These are phyloP conservation scores for Polychytrium aggregatum DNA, from an alignment of 192 early-diverging fungal genomes.

Conservation along the genomic window DNA sequence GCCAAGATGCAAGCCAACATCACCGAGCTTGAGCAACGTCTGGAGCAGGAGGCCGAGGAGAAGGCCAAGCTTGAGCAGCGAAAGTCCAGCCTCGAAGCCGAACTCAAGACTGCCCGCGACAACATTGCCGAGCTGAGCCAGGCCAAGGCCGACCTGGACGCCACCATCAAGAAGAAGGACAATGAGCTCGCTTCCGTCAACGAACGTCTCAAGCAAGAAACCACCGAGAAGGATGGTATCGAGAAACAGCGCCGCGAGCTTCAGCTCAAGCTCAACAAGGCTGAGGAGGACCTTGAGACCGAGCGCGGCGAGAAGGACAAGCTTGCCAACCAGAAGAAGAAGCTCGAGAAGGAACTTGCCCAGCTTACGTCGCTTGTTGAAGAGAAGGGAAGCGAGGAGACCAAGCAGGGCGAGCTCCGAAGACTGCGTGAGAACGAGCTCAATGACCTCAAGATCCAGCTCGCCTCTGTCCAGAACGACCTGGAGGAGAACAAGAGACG, in stretches of 20 bases:
- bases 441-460: slow-evolving; percentile 27
- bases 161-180: slow-evolving; percentile 29
- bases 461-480: slow-evolving; percentile 25
- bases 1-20: slow-evolving; percentile 33
- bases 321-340: slow-evolving; percentile 34
- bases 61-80: slow-evolving; percentile 21
- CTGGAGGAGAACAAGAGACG: slow-evolving; percentile 33
- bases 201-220: slow-evolving; percentile 21
- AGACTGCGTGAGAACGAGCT: slow-evolving; percentile 44
- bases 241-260: slow-evolving; percentile 39
- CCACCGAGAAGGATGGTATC: slow-evolving; percentile 28
- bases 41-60: slow-evolving; percentile 33
- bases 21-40: slow-evolving; percentile 30
- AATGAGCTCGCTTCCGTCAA: slow-evolving; percentile 25
- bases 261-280: slow-evolving; percentile 24
- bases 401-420: slow-evolving; percentile 38
- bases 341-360: slow-evolving; percentile 33
- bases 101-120: slow-evolving; percentile 20
- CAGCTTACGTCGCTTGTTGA: slow-evolving; percentile 28
- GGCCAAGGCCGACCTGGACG: slow-evolving; percentile 28
- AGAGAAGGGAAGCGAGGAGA: slow-evolving; percentile 41
- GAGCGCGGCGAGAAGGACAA: slow-evolving; percentile 36
- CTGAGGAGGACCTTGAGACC: slow-evolving; percentile 27
- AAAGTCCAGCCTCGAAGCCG: slow-evolving; percentile 17
- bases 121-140: slow-evolving; percentile 24